Evolutionary conservation across 257 asterid genomes (phyloP).

Genomic region (Jacaranda mimosifolia): DNA sequence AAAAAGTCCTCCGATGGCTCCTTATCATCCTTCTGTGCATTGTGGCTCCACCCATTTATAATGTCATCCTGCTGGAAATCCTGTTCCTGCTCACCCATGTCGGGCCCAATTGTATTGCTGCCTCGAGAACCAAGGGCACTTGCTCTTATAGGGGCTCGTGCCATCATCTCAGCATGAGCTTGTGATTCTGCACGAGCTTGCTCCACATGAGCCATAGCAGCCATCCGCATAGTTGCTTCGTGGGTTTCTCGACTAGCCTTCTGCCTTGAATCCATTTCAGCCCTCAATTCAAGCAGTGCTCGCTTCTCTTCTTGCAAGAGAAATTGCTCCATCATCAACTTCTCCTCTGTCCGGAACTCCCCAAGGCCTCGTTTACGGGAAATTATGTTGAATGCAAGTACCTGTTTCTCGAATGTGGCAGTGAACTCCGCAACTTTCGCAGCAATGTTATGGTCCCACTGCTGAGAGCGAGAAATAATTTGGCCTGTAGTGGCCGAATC

Average conservation of each 20-base stretch:
- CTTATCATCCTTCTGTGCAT: conserved; percentile 78
- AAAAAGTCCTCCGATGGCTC: conserved; percentile 96
- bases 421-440: conserved; percentile 97
- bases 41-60: conserved; percentile 83
- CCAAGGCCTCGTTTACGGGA: conserved; percentile 85
- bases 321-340: conserved; percentile 90
- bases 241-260: conserved; percentile 56
- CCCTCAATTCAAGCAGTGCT: conserved; percentile 60
- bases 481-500: conserved; percentile 91
- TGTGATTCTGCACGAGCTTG: conserved; percentile 82
- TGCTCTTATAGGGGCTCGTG: conserved; percentile 72
- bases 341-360: conserved; percentile 96
- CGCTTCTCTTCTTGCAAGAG: conserved; percentile 87
- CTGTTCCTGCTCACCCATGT: conserved; percentile 68
- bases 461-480: conserved; percentile 94
- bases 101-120: conserved; percentile 55
- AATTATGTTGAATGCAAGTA: conserved; percentile 91
- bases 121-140: conserved; percentile 74
- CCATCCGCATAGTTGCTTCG: conserved; percentile 79
- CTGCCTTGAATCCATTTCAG: conserved; percentile 74
- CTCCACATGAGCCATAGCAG: conserved; percentile 74
- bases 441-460: conserved; percentile 96
- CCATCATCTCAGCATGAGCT: conserved; percentile 85
- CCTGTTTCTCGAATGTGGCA: conserved; percentile 97
- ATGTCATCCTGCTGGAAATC: conserved; percentile 68